Base-by-base conservation (phyloP, 371 early-diverging fungal species). In the Amoeboaphelidium protococcarum region DNA sequence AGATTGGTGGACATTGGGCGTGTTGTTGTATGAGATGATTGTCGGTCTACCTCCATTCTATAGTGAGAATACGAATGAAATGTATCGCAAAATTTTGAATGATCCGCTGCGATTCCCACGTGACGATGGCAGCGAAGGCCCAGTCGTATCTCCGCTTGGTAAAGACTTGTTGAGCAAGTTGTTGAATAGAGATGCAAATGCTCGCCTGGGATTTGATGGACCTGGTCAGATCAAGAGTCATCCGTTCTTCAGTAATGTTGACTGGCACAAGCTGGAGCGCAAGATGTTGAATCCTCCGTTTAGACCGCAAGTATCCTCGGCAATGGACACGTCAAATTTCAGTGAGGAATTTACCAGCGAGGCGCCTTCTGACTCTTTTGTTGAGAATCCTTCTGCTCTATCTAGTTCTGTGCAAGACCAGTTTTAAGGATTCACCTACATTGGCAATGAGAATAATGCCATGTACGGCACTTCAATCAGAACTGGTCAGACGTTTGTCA, bases 1-100 rank as follows among this genome's bases (percentile, higher is more conserved):
- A 4, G 98, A 98, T 61, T 78, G 87, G 71, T 98, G 98, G 98
- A 76, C 87, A 40, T 65, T 92, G 3, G 98, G 96, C 0, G 80
- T 88, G 0, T 66, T 94, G 22, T 66, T 92, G 41, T 96, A 80
- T 54, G 90, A 64, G 50, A 46, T 63, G 47, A 44, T 56, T 47
- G 40, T 27, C 16, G 48, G 47, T 63, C 67, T 88, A 41, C 90
- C 90, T 25, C 90, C 94, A 1, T 92, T 88, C 63, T 92, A 90
- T 55, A 83, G 85, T 59, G 90, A 89, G 57, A 83, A 89, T 55
- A 78, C 79, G 50, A 82, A 86, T 53, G 85, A 84, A 57, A 89
- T 92, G 88, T 90, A 92, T 62, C 67, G 78, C 49, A 82, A 82
- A 63, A 89, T 91, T 50, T 62, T 91, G 27, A 69, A 74, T 41